Evolutionary conservation across 2,329 filamentous ascomycete species (phyloP).

Genomic region (Daldinia eschscholtzii): DNA sequence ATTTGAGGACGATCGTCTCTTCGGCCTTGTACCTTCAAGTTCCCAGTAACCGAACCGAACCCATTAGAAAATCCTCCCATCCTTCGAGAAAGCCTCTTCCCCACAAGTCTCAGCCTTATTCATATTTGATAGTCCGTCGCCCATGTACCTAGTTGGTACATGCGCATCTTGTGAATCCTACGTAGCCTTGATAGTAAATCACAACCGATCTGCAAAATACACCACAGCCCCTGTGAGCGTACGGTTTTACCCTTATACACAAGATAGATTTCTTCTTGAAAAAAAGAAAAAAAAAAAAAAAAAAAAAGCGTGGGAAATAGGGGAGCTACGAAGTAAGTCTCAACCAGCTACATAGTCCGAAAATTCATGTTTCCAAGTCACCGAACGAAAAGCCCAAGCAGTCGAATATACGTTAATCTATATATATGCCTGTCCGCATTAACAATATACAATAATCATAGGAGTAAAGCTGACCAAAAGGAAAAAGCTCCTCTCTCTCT

Average conservation of each 20-base stretch:
- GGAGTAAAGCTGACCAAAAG: neutral
- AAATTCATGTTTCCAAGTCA: neutral
- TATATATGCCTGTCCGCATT: constrained; percentile 14
- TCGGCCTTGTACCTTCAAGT: neutral
- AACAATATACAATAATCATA: constrained; percentile 18
- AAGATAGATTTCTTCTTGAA: neutral
- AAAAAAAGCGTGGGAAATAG: neutral
- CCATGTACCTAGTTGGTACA: neutral
- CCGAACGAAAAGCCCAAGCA: neutral
- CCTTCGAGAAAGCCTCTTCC: neutral
- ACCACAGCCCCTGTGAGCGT: neutral
- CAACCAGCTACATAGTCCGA: neutral
- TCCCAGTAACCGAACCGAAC: constrained; percentile 3
- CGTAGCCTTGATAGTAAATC: neutral
- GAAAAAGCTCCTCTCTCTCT: neutral
- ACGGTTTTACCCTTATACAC: neutral
- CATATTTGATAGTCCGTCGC: neutral
- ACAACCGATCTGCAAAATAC: neutral
- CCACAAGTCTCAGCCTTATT: constrained; percentile 11
- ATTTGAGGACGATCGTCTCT: neutral
- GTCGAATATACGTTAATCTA: constrained; percentile 6
- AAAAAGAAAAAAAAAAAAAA: no score
- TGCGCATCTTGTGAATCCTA: neutral
- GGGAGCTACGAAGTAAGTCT: neutral
- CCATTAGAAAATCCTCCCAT: neutral